Percentiles rank a stretch among this genome's conserved stretches.
These are phyloP conservation scores for Rhododendron molle DNA, from an alignment of 148 eudicot species.

Conservation along the genomic window DNA sequence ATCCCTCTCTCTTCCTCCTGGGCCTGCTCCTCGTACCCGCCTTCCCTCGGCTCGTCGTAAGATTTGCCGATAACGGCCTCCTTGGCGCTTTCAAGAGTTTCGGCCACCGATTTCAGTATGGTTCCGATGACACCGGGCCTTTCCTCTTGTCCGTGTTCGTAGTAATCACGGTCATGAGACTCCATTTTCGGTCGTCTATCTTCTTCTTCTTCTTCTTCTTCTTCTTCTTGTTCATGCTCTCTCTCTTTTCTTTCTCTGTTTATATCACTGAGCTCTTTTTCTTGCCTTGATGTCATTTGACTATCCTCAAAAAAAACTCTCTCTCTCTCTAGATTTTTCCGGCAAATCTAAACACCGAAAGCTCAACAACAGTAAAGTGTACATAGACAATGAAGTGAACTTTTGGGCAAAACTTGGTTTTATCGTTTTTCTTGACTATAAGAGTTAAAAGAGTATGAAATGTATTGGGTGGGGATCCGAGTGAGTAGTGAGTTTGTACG, in stretches of 20 bases:
- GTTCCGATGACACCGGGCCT: constrained; percentile 23
- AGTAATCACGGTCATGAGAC: not conserved
- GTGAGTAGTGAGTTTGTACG: not conserved
- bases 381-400: not conserved
- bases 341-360: not conserved
- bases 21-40: constrained; percentile 14
- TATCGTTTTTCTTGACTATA: not conserved
- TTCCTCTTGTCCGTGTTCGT: not conserved
- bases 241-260: constrained; percentile 16
- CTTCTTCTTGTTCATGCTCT: not conserved
- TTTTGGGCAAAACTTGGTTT: not conserved
- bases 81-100: constrained; percentile 21
- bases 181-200: not conserved
- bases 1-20: constrained; percentile 15
- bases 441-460: no score
- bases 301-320: not conserved
- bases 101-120: constrained; percentile 15
- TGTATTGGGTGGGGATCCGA: not conserved
- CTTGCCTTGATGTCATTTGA: constrained; percentile 19
- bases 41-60: constrained; percentile 8
- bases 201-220: not conserved
- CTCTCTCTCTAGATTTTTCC: not conserved
- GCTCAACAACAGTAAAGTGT: not conserved
- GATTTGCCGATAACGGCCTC: constrained; percentile 29
- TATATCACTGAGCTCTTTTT: constrained; percentile 19